Conservation (phyloP, 164 flowering plant genomes). For the Chimonanthus salicifolius region DNA sequence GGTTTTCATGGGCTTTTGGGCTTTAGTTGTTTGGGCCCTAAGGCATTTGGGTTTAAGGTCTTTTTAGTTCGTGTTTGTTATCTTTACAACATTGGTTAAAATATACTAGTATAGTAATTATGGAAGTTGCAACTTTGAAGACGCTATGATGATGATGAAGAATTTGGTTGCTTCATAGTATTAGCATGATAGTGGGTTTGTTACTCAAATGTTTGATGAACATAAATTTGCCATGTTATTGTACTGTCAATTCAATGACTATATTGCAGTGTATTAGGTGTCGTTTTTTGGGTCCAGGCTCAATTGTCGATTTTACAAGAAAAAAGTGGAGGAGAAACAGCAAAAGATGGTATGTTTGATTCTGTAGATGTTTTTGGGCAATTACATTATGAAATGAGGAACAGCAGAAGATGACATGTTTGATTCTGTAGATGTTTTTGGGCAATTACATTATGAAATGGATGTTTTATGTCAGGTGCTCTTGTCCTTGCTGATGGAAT, state of each 20-base stretch:
- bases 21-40: too few species aligned
- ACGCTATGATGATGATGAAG: too few species aligned
- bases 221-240: too few species aligned
- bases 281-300: slow-evolving; percentile 65
- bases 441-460: background rate
- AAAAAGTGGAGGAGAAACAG: slow-evolving; percentile 53
- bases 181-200: too few species aligned
- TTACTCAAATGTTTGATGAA: too few species aligned
- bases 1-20: too few species aligned
- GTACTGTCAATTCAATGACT: background rate
- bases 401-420: slow-evolving; percentile 50
- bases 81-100: too few species aligned
- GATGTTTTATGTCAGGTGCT: background rate
- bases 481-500: background rate
- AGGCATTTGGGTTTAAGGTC: too few species aligned
- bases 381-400: slow-evolving; percentile 19
- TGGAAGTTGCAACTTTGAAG: too few species aligned
- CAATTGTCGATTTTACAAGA: slow-evolving; percentile 35
- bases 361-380: slow-evolving; percentile 1
- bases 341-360: slow-evolving; percentile 43
- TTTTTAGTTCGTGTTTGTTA: too few species aligned
- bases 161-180: too few species aligned
- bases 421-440: slow-evolving; percentile 4
- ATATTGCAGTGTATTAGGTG: slow-evolving; percentile 35
- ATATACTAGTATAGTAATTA: too few species aligned